A percentile compares a stretch with the other conserved stretches of the same genome.
phyloP scores from a whole-genome alignment of 495 filamentous ascomycete species.

The Penicillium manginii region DNA sequence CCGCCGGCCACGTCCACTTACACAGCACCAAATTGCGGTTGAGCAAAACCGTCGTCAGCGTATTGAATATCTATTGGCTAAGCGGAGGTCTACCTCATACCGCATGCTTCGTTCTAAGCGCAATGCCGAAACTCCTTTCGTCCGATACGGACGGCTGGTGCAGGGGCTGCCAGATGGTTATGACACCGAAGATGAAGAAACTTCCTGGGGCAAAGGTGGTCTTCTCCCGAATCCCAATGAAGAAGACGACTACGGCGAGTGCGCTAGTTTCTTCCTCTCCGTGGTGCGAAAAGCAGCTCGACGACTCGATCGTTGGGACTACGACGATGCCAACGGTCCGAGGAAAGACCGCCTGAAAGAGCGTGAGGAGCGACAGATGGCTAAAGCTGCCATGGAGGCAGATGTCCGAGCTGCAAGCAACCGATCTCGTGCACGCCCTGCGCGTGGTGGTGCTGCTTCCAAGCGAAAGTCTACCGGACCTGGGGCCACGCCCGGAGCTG shows the following conservation, averaged over 20 bases:
- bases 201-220: slow-evolving; percentile 64
- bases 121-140: slow-evolving; percentile 60
- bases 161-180: slow-evolving; percentile 71
- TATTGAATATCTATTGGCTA: slow-evolving; percentile 83
- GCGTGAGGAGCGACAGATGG: slow-evolving; percentile 47
- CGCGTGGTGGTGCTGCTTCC: slow-evolving; percentile 24
- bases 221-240: slow-evolving; percentile 66
- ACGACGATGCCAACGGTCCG: slow-evolving; percentile 53
- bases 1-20: slow-evolving; percentile 80
- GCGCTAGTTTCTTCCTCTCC: slow-evolving; percentile 70
- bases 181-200: slow-evolving; percentile 77
- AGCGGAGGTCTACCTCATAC: slow-evolving; percentile 65
- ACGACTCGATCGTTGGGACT: slow-evolving; percentile 75
- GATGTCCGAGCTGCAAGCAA: slow-evolving; percentile 28
- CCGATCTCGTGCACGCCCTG: slow-evolving; percentile 26
- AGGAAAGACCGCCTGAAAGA: slow-evolving; percentile 48
- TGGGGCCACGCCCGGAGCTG: slow-evolving; percentile 26
- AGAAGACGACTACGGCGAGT: slow-evolving; percentile 80
- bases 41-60: slow-evolving; percentile 86
- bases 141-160: slow-evolving; percentile 70
- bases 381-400: slow-evolving; percentile 29
- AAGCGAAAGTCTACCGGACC: slow-evolving; percentile 44
- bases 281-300: slow-evolving; percentile 69
- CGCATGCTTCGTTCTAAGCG: slow-evolving; percentile 61
- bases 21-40: slow-evolving; percentile 90